phyloP scores from a whole-genome alignment of 73 alveolate species.

The Blepharisma japonicum region DNA sequence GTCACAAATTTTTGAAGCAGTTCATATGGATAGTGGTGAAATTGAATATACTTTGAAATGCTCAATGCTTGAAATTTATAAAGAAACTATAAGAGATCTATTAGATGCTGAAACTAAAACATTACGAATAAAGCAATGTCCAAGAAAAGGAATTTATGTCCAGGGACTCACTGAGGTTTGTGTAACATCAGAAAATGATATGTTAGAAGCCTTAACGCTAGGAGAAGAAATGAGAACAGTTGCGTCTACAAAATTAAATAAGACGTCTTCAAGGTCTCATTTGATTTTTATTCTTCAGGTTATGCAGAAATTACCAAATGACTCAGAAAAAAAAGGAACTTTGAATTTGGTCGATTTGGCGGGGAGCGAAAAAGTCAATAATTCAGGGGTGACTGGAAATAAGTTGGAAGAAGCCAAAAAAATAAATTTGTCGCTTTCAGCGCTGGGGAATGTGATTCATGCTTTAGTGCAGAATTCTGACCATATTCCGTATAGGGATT shows the following conservation, averaged over 20 bases:
- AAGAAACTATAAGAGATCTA: constrained; percentile 75
- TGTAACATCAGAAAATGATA: constrained; percentile 87
- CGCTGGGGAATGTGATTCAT: constrained; percentile 77
- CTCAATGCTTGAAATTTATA: constrained; percentile 76
- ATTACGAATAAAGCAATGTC: constrained; percentile 87
- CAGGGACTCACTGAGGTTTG: constrained; percentile 96
- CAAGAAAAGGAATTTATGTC: constrained; percentile 93
- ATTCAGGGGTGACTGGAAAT: constrained; percentile 74
- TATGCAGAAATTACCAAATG: constrained; percentile 76
- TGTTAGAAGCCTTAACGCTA: constrained; percentile 73
- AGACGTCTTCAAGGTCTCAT: constrained; percentile 91
- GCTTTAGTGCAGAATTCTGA: constrained; percentile 69
- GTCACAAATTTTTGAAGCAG: constrained; percentile 51
- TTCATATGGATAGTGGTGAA: constrained; percentile 45
- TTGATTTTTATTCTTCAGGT: constrained; percentile 94
- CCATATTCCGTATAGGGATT: constrained; percentile 84
- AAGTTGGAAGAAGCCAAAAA: constrained; percentile 77
- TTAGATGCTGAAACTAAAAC: constrained; percentile 37
- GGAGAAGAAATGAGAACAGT: constrained; percentile 88
- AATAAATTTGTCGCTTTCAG: constrained; percentile 76
- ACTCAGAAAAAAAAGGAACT: constrained; percentile 62
- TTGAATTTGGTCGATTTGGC: constrained; percentile 84
- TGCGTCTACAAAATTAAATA: constrained; percentile 93
- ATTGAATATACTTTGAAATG: constrained; percentile 57
- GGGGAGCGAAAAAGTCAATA: constrained; percentile 81